phyloP scores from a whole-genome alignment of 106 monocot genomes.

The Phalaenopsis aphrodite region DNA sequence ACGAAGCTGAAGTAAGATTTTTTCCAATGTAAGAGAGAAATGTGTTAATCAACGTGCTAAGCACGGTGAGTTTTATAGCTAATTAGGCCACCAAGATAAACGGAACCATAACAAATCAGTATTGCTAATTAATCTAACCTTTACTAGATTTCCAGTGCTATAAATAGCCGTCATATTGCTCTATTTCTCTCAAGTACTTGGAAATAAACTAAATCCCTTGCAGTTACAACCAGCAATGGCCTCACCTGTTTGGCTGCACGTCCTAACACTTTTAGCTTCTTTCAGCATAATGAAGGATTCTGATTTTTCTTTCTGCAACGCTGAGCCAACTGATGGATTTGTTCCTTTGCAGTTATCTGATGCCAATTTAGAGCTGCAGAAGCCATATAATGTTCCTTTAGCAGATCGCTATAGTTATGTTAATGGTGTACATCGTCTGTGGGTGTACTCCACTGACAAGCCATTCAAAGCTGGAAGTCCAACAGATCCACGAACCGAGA shows the following conservation, averaged over 20 bases:
- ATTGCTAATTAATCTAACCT: too few species aligned
- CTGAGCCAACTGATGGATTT: slow-evolving; percentile 34
- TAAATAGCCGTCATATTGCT: too few species aligned
- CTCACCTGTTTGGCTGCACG: background rate
- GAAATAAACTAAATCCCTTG: too few species aligned
- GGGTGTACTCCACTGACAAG: slow-evolving; percentile 25
- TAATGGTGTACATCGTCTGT: slow-evolving; percentile 19
- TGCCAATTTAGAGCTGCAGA: slow-evolving; percentile 18
- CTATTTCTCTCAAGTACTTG: too few species aligned
- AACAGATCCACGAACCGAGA: slow-evolving; percentile 33
- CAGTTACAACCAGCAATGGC: background rate
- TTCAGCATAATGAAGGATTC: background rate
- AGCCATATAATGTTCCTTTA: slow-evolving; percentile 24
- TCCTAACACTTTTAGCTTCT: background rate
- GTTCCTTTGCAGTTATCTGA: slow-evolving; percentile 11
- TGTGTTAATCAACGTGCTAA: too few species aligned
- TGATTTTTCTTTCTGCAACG: background rate
- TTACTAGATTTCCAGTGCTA: too few species aligned
- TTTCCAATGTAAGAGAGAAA: too few species aligned
- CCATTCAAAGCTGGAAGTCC: slow-evolving; percentile 3
- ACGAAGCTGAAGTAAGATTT: too few species aligned
- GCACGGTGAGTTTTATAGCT: too few species aligned
- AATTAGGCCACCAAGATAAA: too few species aligned
- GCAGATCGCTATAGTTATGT: slow-evolving; percentile 18
- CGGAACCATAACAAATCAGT: too few species aligned